Base-by-base conservation (phyloP, 345 rosid genomes). In the Microthlaspi erraticum region DNA sequence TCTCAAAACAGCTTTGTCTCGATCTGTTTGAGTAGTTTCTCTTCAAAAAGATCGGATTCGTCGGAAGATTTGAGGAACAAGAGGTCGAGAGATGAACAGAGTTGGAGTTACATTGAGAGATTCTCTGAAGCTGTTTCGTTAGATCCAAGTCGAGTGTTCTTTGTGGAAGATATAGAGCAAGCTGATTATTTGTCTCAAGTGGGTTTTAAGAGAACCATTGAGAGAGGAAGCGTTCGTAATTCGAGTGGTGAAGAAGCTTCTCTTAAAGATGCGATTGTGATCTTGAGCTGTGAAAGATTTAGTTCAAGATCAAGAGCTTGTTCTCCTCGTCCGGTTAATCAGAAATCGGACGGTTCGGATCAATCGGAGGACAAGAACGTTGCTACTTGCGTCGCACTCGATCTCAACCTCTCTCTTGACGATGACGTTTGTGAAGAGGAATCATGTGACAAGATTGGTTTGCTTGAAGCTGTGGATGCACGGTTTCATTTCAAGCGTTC, bases 241-340 rank as follows among this genome's bases (percentile, higher is more conserved):
- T 46, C 60, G 0, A 70, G 56, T 39, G 91, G 85, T 5, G 83
- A 79, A 58, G 92, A 86, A 74, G 82, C 86, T 51, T 66, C 70
- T 5, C 78, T 89, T 1, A 53, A 75, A n/a, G 91, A 92, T 50
- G 92, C 94, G 5, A 83, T 92, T 39, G 76, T 88, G 48, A 86
- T 92, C 74, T 79, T 92, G 78, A 89, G 96, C 66, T 84, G 93
- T 38, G 90, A 86, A 73, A 87, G 86, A 71, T 83, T 85, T 41
- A 86, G 83, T 18, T 83, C 90, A 26, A 89, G 87, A 74, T 89
- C 93, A 48, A 81, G 92, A 77, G 94, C 82, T 26, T 84, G 85
- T 63, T 87, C 89, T 55, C 93, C 93, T 44, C 64, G 39, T 44
- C 64, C 46, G 5, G 16, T 53, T 19, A 79, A 74, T 74, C 80